These are phyloP conservation scores for Aegilops umbellulata DNA, from an alignment of 176 grass and related monocot species.

Conservation along the genomic window DNA sequence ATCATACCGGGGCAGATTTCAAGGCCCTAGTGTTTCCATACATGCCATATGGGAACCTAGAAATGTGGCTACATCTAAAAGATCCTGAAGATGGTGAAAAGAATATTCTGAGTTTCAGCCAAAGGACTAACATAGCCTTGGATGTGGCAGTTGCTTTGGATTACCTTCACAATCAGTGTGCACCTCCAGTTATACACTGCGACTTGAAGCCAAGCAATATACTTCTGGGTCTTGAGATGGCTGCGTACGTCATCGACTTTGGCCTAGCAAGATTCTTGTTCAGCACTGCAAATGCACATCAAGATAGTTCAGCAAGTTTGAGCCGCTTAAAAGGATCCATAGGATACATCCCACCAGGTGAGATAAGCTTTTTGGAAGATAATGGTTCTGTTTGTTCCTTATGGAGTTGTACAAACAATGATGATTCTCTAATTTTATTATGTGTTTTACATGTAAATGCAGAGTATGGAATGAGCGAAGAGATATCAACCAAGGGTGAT, in stretches of 20 bases:
- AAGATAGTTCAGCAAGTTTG: not conserved
- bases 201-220: slow-evolving; percentile 18
- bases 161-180: slow-evolving; percentile 23
- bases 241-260: slow-evolving; percentile 2
- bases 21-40: slow-evolving; percentile 44
- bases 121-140: not conserved
- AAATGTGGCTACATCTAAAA: slow-evolving; percentile 38
- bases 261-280: slow-evolving; percentile 5
- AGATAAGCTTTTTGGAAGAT: not conserved
- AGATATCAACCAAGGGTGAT: slow-evolving; percentile 19
- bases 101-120: not conserved
- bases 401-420: not conserved
- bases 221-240: slow-evolving; percentile 4
- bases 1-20: slow-evolving; percentile 30
- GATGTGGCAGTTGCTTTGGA: not conserved
- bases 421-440: not conserved
- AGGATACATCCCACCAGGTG: slow-evolving; percentile 31
- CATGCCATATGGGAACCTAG: slow-evolving; percentile 41
- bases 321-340: slow-evolving; percentile 8
- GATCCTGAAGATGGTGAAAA: not conserved
- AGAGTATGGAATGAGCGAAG: slow-evolving; percentile 16
- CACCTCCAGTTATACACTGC: slow-evolving; percentile 11
- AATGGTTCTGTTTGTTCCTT: not conserved
- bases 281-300: not conserved
- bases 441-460: not conserved